Conservation (phyloP, 352 stramenopile species). For the Globisporangium spinosum region DNA sequence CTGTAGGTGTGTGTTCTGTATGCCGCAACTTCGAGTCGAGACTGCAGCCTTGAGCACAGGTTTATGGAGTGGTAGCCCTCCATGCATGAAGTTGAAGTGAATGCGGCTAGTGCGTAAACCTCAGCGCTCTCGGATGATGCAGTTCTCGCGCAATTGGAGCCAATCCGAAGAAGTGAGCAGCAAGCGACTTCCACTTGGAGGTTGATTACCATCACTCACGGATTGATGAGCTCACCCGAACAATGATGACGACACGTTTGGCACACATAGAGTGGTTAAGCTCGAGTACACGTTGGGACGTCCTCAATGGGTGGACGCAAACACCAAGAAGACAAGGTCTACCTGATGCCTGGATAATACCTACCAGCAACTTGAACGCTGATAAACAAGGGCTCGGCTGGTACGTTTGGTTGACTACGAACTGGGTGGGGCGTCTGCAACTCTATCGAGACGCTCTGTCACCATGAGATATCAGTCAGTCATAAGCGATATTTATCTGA, state of each 20-base stretch:
- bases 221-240: background rate
- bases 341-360: too few species aligned
- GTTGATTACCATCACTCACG: background rate
- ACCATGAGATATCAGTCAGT: too few species aligned
- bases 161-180: background rate
- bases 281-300: too few species aligned
- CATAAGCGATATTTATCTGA: too few species aligned
- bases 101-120: background rate
- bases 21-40: background rate
- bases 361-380: too few species aligned
- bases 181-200: background rate
- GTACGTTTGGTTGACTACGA: too few species aligned
- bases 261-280: too few species aligned
- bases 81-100: background rate
- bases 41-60: background rate
- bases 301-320: too few species aligned
- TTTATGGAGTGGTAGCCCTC: background rate
- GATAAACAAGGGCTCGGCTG: too few species aligned
- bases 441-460: too few species aligned
- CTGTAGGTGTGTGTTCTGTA: background rate
- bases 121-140: background rate
- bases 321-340: too few species aligned
- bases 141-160: background rate
- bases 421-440: too few species aligned
- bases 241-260: background rate